Conservation (phyloP, 768 basidiomycete genomes). For the Candolleomyces eurysporus region DNA sequence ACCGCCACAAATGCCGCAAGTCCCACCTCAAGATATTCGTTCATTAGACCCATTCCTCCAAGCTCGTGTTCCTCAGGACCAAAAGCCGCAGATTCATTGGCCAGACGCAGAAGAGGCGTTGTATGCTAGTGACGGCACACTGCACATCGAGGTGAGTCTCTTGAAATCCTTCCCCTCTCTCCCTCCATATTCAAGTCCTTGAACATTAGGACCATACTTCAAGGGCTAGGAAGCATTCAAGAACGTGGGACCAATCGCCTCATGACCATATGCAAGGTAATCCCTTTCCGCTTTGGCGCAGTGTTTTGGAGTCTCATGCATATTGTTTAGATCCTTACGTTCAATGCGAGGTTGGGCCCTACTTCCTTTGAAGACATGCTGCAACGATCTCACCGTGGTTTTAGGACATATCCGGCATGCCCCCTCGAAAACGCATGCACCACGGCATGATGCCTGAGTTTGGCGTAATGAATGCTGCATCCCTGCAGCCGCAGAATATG, state of each 20-base stretch:
- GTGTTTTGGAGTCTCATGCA: neutral
- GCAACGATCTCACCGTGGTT: constrained; percentile 18
- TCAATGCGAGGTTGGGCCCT: constrained; percentile 42
- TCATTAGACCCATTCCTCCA: constrained; percentile 35
- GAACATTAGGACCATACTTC: constrained; percentile 34
- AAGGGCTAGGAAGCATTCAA: constrained; percentile 54
- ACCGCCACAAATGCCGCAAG: constrained; percentile 3
- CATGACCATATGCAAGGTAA: constrained; percentile 38
- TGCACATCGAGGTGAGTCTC: constrained; percentile 44
- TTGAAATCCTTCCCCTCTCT: neutral
- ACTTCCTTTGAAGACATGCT: constrained; percentile 15
- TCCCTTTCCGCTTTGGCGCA: constrained; percentile 10
- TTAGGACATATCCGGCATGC: constrained; percentile 52
- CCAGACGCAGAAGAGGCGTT: constrained; percentile 40
- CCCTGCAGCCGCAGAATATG: constrained; percentile 56
- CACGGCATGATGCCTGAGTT: constrained; percentile 57
- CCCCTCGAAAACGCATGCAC: constrained; percentile 64
- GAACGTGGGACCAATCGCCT: constrained; percentile 58
- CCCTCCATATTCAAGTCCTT: constrained; percentile 10
- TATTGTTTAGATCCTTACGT: constrained; percentile 37
- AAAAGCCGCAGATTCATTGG: constrained; percentile 46
- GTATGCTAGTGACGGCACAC: constrained; percentile 39
- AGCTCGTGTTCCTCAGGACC: constrained; percentile 29
- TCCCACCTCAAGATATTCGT: constrained; percentile 2
- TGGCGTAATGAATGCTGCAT: constrained; percentile 51